A percentile compares a stretch with the other conserved stretches of the same genome.
These are phyloP conservation scores for Trichoderma sp. DNA, from an alignment of 2,329 filamentous ascomycete species.

Conservation along the genomic window DNA sequence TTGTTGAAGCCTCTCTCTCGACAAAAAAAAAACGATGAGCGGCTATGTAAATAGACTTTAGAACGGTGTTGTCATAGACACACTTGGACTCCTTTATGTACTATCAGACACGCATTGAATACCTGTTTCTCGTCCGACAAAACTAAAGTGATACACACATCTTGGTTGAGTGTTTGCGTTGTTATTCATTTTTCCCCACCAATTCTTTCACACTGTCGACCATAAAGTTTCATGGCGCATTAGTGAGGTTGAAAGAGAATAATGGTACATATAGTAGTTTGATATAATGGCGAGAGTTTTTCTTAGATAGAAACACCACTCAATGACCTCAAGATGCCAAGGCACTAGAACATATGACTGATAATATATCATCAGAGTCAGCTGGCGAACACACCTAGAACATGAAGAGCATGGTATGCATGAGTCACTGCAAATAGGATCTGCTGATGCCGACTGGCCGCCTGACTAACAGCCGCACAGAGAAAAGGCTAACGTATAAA, in stretches of 20 bases:
- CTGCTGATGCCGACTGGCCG: constrained; percentile 13
- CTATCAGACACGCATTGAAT: constrained; percentile 24
- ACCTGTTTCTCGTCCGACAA: not conserved
- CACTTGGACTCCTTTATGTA: constrained; percentile 22
- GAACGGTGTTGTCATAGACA: constrained; percentile 32
- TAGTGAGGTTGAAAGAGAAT: not conserved
- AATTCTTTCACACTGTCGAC: not conserved
- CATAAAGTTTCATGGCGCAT: not conserved
- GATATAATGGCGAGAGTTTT: not conserved
- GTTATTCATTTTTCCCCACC: not conserved
- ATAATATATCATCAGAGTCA: not conserved
- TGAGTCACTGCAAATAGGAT: constrained; percentile 2
- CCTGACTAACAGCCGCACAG: not conserved
- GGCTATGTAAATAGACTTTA: constrained; percentile 48
- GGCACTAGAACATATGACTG: not conserved
- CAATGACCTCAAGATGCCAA: not conserved
- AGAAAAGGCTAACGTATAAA: not conserved
- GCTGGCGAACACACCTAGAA: not conserved
- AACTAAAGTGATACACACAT: not conserved
- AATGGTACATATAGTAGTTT: not conserved
- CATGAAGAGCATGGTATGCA: not conserved
- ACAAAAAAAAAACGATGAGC: constrained; percentile 25
- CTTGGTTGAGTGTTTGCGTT: not conserved
- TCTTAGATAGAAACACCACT: not conserved
- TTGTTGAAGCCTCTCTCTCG: constrained; percentile 31